phyloP scores from a whole-genome alignment of 495 filamentous ascomycete species.

The Neurospora sp. region DNA sequence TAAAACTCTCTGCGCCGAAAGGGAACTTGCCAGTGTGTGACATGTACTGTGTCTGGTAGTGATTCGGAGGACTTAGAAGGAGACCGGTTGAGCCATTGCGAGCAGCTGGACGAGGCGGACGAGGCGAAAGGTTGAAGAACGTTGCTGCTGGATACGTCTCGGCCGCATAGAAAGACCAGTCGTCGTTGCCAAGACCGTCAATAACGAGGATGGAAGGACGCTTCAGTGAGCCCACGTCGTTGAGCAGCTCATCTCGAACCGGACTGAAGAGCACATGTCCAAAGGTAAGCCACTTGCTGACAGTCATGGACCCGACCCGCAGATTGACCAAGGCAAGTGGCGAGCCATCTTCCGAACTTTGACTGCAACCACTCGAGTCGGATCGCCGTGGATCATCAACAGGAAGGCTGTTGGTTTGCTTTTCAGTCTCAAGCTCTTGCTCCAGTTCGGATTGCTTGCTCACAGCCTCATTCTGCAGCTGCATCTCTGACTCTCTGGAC shows the following conservation, averaged over 20 bases:
- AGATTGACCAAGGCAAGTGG: conserved; percentile 70
- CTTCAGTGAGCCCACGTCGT: conserved; percentile 34
- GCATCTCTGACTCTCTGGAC: neutral
- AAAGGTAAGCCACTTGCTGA: conserved; percentile 80
- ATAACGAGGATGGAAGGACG: conserved; percentile 70
- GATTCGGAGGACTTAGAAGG: conserved; percentile 63
- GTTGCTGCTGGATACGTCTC: conserved; percentile 79
- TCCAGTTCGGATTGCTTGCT: conserved; percentile 30
- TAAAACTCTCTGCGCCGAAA: conserved; percentile 79
- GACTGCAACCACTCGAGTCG: conserved; percentile 33
- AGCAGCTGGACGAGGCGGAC: conserved; percentile 29
- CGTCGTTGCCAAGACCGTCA: conserved; percentile 74
- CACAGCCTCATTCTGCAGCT: neutral
- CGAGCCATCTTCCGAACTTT: conserved; percentile 43
- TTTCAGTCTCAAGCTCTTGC: conserved; percentile 17
- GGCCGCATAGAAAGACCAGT: conserved; percentile 97
- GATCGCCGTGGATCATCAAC: conserved; percentile 31
- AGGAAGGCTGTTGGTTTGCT: conserved; percentile 24
- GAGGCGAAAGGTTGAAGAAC: conserved; percentile 72
- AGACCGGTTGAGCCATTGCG: conserved; percentile 25
- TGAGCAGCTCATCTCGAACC: conserved; percentile 64
- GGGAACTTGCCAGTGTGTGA: conserved; percentile 65
- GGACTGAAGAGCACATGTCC: conserved; percentile 92
- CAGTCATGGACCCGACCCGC: conserved; percentile 60
- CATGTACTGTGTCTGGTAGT: conserved; percentile 70